Percentiles rank a stretch among this genome's conserved stretches.
Conservation (phyloP, 306 rosid genomes). For the Castanea mollissima region DNA sequence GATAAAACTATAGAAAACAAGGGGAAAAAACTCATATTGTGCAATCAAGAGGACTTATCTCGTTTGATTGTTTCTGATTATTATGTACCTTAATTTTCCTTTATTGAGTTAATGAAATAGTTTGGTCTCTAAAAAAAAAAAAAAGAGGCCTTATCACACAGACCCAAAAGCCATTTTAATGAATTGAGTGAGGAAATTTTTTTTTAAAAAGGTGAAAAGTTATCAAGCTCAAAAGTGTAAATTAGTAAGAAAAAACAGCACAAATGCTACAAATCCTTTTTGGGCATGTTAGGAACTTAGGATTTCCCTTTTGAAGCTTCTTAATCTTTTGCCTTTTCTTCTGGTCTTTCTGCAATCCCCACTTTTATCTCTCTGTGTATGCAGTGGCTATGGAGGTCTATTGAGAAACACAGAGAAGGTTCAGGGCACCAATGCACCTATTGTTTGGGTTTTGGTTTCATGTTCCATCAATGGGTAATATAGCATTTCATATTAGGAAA, state of each 20-base stretch:
- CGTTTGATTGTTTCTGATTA: too few relatives aligned
- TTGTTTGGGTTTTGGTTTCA: too few relatives aligned
- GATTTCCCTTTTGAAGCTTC: not conserved
- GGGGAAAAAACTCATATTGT: not conserved
- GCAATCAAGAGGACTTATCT: not conserved
- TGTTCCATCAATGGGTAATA: too few relatives aligned
- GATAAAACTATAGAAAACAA: not conserved
- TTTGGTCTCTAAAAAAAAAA: not conserved
- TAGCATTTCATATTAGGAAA: too few relatives aligned
- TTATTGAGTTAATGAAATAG: too few relatives aligned
- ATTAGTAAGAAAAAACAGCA: not conserved
- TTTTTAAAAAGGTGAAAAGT: not conserved
- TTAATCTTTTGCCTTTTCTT: not conserved
- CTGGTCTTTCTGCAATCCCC: not conserved
- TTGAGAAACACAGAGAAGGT: too few relatives aligned
- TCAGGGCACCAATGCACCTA: too few relatives aligned
- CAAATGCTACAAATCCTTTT: not conserved
- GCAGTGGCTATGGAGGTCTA: too few relatives aligned
- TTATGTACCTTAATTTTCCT: too few relatives aligned
- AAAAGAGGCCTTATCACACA: not conserved
- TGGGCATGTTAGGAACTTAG: not conserved
- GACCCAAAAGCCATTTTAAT: not conserved
- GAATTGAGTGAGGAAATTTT: too few relatives aligned
- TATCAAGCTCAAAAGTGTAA: not conserved
- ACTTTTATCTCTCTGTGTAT: not conserved